Evolutionary conservation across 179 eudicot species (phyloP).

Genomic region (Carnegiea gigantea): DNA sequence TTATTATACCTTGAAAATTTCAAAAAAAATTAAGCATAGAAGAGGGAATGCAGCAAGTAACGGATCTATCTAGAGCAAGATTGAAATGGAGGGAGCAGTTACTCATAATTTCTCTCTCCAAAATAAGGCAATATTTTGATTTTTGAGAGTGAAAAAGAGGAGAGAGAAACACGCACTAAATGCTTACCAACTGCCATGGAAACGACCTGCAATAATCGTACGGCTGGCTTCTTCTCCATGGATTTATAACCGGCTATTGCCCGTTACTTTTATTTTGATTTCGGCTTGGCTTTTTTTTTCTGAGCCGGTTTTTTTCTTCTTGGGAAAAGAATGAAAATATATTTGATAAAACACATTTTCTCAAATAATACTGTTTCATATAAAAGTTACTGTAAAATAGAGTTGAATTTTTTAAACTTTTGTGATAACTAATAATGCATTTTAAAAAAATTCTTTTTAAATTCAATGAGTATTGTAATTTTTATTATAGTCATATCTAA

Average conservation of each 20-base stretch:
- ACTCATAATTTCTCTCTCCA: slow-evolving; percentile 13
- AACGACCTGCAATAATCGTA: slow-evolving; percentile 43
- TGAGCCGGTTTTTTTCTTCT: not conserved
- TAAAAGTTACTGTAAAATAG: no score
- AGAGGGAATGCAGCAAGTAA: not conserved
- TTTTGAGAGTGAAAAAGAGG: not conserved
- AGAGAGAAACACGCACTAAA: slow-evolving; percentile 54
- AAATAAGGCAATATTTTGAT: not conserved
- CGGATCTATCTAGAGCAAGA: slow-evolving; percentile 9
- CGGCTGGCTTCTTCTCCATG: slow-evolving; percentile 15
- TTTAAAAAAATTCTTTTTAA: no score
- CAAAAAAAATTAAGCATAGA: not conserved
- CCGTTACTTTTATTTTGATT: slow-evolving; percentile 15
- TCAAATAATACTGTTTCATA: no score
- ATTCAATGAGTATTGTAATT: no score
- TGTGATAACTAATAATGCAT: no score
- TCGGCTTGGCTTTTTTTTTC: slow-evolving; percentile 11
- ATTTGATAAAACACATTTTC: no score
- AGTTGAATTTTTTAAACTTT: no score
- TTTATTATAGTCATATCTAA: no score
- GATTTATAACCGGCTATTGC: slow-evolving; percentile 31
- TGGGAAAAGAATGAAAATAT: no score
- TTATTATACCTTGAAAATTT: not conserved
- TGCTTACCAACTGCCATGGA: slow-evolving; percentile 82
- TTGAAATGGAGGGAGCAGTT: slow-evolving; percentile 18